phyloP scores from a whole-genome alignment of 805 yeast genomes.

The Lipomyces yamadae region DNA sequence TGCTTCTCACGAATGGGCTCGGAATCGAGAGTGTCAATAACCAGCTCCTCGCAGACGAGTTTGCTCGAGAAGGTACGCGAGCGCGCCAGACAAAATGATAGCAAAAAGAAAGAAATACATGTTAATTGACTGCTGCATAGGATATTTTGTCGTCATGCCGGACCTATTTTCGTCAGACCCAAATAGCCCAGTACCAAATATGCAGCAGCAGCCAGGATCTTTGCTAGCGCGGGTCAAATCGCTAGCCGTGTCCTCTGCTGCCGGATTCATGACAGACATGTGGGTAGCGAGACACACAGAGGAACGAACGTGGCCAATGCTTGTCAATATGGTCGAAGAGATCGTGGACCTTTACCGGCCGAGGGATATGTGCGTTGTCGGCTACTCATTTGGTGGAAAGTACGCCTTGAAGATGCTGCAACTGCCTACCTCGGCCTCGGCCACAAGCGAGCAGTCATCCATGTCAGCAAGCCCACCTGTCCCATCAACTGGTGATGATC shows the following conservation, averaged over 20 bases:
- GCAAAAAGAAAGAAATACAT: too few relatives aligned
- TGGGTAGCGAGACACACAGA: conserved; percentile 46
- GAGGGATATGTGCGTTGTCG: conserved; percentile 41
- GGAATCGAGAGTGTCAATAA: conserved; percentile 44
- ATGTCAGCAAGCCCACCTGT: not conserved
- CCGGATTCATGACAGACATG: conserved; percentile 47
- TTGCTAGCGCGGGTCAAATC: conserved; percentile 38
- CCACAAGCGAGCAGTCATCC: conserved; percentile 1
- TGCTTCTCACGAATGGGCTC: conserved; percentile 44
- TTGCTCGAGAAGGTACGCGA: conserved; percentile 35
- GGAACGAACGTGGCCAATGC: conserved; percentile 42
- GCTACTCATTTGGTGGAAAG: conserved; percentile 46
- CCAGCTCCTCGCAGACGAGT: conserved; percentile 43
- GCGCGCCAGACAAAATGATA: not conserved
- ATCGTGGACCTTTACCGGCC: conserved; percentile 43
- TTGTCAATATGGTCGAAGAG: conserved; percentile 41
- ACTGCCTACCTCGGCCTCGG: conserved; percentile 25
- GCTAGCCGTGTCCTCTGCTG: conserved; percentile 40
- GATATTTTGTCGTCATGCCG: conserved; percentile 44
- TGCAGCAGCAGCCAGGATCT: conserved; percentile 7
- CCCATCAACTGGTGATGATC: not conserved
- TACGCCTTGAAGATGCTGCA: conserved; percentile 43
- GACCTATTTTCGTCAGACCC: conserved; percentile 45
- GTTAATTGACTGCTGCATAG: conserved; percentile 14
- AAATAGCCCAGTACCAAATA: conserved; percentile 31